A percentile compares a stretch with the other conserved stretches of the same genome.
Conservation (phyloP, 2,329 filamentous ascomycete species). For the Curvularia sp. region DNA sequence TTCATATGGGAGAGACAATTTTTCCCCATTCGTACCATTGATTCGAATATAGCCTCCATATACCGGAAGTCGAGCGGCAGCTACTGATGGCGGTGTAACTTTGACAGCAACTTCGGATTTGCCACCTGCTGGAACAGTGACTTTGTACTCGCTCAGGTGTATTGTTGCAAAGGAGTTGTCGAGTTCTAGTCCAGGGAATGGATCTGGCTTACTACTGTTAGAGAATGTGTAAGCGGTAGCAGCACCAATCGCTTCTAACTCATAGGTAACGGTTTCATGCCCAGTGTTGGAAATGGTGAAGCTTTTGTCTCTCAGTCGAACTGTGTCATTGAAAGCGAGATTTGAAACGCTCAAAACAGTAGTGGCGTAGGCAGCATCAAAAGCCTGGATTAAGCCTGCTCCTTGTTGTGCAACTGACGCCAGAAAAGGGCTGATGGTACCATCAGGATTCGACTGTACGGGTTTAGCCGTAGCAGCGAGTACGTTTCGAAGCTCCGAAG, state of each 20-base stretch:
- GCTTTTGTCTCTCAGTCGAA: constrained; percentile 27
- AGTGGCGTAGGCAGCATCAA: constrained; percentile 21
- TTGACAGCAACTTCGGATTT: background rate
- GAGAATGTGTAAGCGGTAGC: constrained; percentile 23
- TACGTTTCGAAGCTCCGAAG: constrained; percentile 17
- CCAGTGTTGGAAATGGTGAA: constrained; percentile 30
- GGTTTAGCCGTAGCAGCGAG: constrained; percentile 14
- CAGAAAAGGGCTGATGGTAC: constrained; percentile 5
- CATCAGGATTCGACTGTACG: background rate
- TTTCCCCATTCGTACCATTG: constrained; percentile 5
- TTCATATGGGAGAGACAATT: background rate
- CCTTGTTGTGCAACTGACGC: constrained; percentile 32
- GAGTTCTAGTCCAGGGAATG: background rate
- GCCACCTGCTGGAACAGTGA: background rate
- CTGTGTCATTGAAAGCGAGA: constrained; percentile 28
- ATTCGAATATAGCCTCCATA: constrained; percentile 4
- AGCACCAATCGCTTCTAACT: constrained; percentile 18
- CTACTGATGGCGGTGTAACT: background rate
- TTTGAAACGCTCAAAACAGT: constrained; percentile 18
- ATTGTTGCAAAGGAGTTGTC: background rate
- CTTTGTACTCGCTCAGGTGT: constrained; percentile 1
- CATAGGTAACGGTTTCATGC: constrained; percentile 13
- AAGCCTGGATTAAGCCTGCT: constrained; percentile 26
- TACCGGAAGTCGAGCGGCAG: background rate
- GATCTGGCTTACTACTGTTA: background rate